A percentile compares a stretch with the other conserved stretches of the same genome.
phyloP scores from a whole-genome alignment of 495 filamentous ascomycete genomes.

The Neurospora sp. region DNA sequence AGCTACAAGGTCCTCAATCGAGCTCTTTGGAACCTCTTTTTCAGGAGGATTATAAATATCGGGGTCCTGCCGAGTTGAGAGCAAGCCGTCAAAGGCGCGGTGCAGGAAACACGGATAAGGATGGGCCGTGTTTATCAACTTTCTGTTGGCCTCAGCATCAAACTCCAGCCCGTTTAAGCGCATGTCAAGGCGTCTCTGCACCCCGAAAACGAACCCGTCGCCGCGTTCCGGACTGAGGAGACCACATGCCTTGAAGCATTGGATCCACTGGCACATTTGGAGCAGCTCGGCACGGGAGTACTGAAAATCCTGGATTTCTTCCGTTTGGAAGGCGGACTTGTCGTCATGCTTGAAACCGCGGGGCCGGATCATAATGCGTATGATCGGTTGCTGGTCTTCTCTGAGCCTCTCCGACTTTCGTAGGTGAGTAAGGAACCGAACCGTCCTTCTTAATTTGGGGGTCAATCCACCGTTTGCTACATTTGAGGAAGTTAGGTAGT shows the following conservation, averaged over 20 bases:
- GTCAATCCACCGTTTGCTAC: neutral
- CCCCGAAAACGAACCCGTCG: constrained; percentile 39
- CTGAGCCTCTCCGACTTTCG: neutral
- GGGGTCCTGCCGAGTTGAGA: neutral
- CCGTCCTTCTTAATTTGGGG: neutral
- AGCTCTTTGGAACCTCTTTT: neutral
- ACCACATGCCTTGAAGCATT: constrained; percentile 12
- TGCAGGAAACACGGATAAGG: constrained; percentile 28
- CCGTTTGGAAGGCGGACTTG: neutral
- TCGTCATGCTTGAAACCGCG: constrained; percentile 14
- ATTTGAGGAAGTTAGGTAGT: neutral
- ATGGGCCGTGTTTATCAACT: constrained; percentile 16
- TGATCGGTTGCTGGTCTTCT: neutral
- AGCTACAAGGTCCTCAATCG: constrained; percentile 15
- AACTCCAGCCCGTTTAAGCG: constrained; percentile 12
- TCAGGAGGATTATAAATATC: neutral
- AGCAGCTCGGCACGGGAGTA: constrained; percentile 29
- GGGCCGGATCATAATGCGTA: constrained; percentile 39
- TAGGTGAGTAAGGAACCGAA: neutral
- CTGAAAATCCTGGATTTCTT: constrained; percentile 23
- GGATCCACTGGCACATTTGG: constrained; percentile 11
- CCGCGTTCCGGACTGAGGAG: constrained; percentile 18
- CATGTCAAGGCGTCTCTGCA: neutral
- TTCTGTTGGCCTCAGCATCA: constrained; percentile 12
- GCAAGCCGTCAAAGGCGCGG: constrained; percentile 32